Evolutionary conservation across 1,284 basidiomycete species (phyloP), one percentile per base, ranked within the genome.

Genomic region (Heliocybe sulcata): DNA sequence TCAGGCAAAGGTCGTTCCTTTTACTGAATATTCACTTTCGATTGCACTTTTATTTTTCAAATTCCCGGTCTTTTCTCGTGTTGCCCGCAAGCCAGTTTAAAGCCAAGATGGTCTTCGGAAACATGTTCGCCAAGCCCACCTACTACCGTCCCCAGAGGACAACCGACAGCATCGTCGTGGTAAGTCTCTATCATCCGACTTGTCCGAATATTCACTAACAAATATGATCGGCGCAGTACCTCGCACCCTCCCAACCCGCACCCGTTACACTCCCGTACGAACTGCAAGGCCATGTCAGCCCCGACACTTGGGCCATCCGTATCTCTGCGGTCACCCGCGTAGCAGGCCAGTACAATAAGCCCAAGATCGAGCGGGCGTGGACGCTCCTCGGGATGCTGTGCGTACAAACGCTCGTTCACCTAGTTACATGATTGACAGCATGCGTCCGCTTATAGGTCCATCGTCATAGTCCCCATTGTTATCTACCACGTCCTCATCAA

Each of bases 341-440:
- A 23, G 70, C 73, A 11, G 69, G 71, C 11, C 72, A 68, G 12
- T 80, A 76, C 61, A 68, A 74, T 59, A 74, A 74, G 55, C 76
- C 77, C 14, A 57, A 65, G 19, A 69, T 82, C 56, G 80, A 83
- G 58, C 66, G 72, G 25, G 56, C 72, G 45, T 82, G 76, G 69
- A 57, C 73, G 19, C 19, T 71, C 26, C 45, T 74, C 55, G 66
- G 67, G 35, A 45, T 80, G 23, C 53, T 75, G 80, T 82, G 61
- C 35, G 73, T 66, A 22, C 2, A 29, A 25, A 2, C 20, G 35
- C 22, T 49, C 3, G 26, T 35, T 19, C 19, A 45, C 42, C 4
- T 6, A 45, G n/a, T 20, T 45, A 23, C 42, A 23, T 19, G 4
- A 23, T 6, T 9, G 42, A 6, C 19, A 31, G 45, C 19, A n/a